phyloP scores from a whole-genome alignment of 1,284 basidiomycete genomes.

The Cutaneotrichosporon sp. region DNA sequence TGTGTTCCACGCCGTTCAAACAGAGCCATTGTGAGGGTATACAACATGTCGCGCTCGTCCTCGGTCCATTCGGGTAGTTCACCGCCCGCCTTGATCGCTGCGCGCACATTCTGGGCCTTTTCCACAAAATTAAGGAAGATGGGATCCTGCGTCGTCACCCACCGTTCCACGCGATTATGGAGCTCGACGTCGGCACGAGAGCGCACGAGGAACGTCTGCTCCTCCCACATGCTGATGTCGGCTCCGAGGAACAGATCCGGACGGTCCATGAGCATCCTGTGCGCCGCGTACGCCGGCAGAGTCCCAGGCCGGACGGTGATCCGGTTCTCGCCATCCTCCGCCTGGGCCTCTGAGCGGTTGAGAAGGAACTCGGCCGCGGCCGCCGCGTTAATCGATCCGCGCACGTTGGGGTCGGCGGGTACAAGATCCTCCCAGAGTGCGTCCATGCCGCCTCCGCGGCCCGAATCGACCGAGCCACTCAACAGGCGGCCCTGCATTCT shows the following conservation, averaged over 20 bases:
- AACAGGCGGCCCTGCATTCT: slow-evolving; percentile 36
- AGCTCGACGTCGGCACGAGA: slow-evolving; percentile 63
- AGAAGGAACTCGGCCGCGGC: slow-evolving; percentile 39
- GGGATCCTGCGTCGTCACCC: slow-evolving; percentile 57
- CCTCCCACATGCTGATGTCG: slow-evolving; percentile 59
- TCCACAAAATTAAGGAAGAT: slow-evolving; percentile 61
- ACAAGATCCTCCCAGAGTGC: slow-evolving; percentile 37
- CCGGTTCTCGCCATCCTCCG: slow-evolving; percentile 6
- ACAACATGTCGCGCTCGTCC: slow-evolving; percentile 65
- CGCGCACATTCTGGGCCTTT: slow-evolving; percentile 60
- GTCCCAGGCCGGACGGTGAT: slow-evolving; percentile 30
- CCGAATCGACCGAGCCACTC: slow-evolving; percentile 20
- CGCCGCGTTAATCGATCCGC: slow-evolving; percentile 31
- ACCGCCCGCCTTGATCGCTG: slow-evolving; percentile 12
- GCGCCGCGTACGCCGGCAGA: slow-evolving; percentile 62
- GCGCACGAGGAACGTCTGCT: slow-evolving; percentile 68
- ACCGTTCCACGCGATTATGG: slow-evolving; percentile 59
- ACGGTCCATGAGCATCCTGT: slow-evolving; percentile 69
- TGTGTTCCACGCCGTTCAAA: slow-evolving; percentile 64
- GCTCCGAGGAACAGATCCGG: slow-evolving; percentile 66
- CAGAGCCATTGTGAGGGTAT: slow-evolving; percentile 65
- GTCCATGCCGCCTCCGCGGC: slow-evolving; percentile 37
- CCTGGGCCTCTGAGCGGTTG: slow-evolving; percentile 15
- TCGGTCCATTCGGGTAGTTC: slow-evolving; percentile 57
- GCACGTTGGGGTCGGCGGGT: slow-evolving; percentile 13